These are phyloP conservation scores for Myxozyma vanderwaltii DNA, from an alignment of 805 yeast species.

Conservation along the genomic window DNA sequence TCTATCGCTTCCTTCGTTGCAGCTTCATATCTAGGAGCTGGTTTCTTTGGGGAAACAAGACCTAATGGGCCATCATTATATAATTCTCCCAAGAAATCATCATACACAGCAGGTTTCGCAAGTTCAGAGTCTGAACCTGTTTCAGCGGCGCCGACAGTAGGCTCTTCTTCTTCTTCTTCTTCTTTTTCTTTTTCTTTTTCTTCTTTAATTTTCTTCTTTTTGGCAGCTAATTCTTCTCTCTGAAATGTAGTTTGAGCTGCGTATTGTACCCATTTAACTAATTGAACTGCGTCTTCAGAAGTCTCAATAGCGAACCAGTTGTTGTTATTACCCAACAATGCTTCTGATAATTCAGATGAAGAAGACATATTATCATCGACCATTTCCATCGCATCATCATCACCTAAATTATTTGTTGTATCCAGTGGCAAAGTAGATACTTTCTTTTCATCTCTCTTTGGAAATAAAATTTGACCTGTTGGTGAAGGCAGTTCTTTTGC, in stretches of 20 bases:
- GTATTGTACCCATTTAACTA: conserved; percentile 24
- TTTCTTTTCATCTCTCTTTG: conserved; percentile 11
- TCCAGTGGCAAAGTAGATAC: background rate
- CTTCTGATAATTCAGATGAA: conserved; percentile 23
- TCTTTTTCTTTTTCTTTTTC: background rate
- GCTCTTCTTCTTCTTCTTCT: background rate
- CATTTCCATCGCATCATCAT: background rate
- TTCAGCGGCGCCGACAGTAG: too few relatives aligned
- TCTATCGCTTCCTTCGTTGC: conserved; percentile 26
- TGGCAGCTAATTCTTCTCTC: background rate
- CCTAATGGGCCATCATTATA: background rate
- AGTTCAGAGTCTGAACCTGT: conserved; percentile 1
- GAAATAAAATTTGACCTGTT: conserved; percentile 28
- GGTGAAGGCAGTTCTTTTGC: conserved; percentile 29
- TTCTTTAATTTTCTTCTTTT: background rate
- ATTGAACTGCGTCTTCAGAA: conserved; percentile 27
- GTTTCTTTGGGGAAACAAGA: conserved; percentile 2
- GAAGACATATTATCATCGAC: conserved; percentile 10
- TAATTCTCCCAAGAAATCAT: conserved; percentile 23
- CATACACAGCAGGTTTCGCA: conserved; percentile 4
- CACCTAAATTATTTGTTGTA: background rate
- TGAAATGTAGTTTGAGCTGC: conserved; percentile 8
- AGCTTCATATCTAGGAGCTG: conserved; percentile 7
- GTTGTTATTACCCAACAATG: conserved; percentile 27
- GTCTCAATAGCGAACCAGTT: conserved; percentile 30